Conservation (phyloP, 2,329 filamentous ascomycete genomes). For the Capronia coronata region DNA sequence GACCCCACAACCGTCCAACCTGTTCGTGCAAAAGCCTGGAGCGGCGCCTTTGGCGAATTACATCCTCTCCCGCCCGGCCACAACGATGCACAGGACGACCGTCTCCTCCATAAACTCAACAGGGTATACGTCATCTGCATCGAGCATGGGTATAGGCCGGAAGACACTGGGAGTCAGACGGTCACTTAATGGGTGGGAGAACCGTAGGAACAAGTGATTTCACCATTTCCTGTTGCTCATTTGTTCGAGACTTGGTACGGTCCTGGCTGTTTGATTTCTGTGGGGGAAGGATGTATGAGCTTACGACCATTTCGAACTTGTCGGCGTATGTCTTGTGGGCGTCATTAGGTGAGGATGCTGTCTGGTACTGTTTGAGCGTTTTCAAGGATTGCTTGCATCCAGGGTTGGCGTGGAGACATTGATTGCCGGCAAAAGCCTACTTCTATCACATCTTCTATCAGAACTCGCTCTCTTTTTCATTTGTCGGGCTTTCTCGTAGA, state of each 20-base stretch:
- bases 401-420: too few relatives aligned
- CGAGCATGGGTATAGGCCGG: constrained; percentile 26
- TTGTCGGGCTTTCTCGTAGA: too few relatives aligned
- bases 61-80: constrained; percentile 27
- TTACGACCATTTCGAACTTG: background rate
- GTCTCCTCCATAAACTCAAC: constrained; percentile 10
- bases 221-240: background rate
- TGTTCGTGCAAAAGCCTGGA: background rate
- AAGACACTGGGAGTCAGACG: constrained; percentile 40
- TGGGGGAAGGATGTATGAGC: background rate
- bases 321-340: too few relatives aligned
- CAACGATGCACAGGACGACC: constrained; percentile 36
- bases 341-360: too few relatives aligned
- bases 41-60: constrained; percentile 24
- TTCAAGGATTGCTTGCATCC: too few relatives aligned
- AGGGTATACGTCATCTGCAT: constrained; percentile 25
- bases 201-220: constrained; percentile 19
- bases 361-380: too few relatives aligned
- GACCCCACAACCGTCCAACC: background rate
- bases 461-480: too few relatives aligned
- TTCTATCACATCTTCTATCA: too few relatives aligned
- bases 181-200: constrained; percentile 40
- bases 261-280: too few relatives aligned
- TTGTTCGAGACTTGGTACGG: too few relatives aligned
- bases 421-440: too few relatives aligned